These are phyloP conservation scores for Rhynchospora pubera DNA, from an alignment of 176 grass and related monocot genomes.

Conservation along the genomic window DNA sequence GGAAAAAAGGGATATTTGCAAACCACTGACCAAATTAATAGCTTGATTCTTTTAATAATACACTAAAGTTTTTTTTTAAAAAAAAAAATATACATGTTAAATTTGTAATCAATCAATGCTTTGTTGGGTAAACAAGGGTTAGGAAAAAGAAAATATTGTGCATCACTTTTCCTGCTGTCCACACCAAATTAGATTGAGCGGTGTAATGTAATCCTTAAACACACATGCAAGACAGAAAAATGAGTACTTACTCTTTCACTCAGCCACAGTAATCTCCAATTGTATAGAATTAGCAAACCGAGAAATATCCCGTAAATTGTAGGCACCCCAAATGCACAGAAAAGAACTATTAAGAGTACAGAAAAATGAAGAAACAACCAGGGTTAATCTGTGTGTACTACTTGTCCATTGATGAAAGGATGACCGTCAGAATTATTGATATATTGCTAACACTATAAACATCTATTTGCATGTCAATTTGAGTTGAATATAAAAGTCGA, in stretches of 20 bases:
- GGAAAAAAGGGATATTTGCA: background rate
- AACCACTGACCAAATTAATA: background rate
- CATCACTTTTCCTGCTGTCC: no score
- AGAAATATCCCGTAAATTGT: background rate
- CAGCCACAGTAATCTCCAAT: background rate
- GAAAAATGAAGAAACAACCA: background rate
- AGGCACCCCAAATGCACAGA: background rate
- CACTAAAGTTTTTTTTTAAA: no score
- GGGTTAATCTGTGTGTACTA: background rate
- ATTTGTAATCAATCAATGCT: background rate
- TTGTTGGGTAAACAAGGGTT: background rate
- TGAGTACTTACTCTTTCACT: background rate
- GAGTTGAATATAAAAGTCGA: background rate
- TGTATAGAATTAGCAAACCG: background rate
- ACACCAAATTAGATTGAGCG: background rate
- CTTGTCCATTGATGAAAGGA: background rate
- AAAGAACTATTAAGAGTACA: background rate
- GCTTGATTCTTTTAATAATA: background rate
- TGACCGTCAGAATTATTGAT: background rate
- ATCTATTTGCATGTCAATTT: background rate
- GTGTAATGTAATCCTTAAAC: background rate
- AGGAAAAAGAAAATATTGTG: background rate
- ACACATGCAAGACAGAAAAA: background rate
- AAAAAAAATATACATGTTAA: background rate
- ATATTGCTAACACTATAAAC: background rate